Conservation (phyloP, 2,329 filamentous ascomycete species). For the Fusarium falciforme region DNA sequence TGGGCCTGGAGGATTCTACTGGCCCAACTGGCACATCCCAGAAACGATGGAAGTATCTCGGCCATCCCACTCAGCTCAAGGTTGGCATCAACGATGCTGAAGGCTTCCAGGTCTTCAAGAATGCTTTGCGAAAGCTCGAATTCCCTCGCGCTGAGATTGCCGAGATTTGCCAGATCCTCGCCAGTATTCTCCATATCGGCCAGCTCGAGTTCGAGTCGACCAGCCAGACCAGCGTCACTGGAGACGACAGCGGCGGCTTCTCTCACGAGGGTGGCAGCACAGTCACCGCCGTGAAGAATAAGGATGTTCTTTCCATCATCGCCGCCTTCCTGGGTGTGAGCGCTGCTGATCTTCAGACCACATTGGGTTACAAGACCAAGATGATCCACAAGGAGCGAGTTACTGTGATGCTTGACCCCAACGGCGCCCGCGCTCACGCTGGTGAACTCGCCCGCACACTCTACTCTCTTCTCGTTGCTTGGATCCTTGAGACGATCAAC, state of each 20-base stretch:
- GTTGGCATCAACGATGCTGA: slow-evolving; percentile 96
- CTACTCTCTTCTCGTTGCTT: slow-evolving; percentile 93
- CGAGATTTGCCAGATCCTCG: slow-evolving; percentile 94
- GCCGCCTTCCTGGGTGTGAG: slow-evolving; percentile 95
- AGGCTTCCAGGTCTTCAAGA: slow-evolving; percentile 98
- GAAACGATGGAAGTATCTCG: slow-evolving; percentile 95
- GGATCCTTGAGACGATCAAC: slow-evolving; percentile 93
- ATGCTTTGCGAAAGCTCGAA: slow-evolving; percentile 90
- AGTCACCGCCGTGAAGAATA: slow-evolving; percentile 91
- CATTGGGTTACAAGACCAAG: slow-evolving; percentile 95
- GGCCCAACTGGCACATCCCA: slow-evolving; percentile 63
- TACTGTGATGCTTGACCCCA: slow-evolving; percentile 97
- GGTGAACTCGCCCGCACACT: slow-evolving; percentile 93
- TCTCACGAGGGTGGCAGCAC: slow-evolving; percentile 93
- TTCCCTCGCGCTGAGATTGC: slow-evolving; percentile 94
- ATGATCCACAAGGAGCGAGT: slow-evolving; percentile 96
- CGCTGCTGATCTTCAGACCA: slow-evolving; percentile 83
- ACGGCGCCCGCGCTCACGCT: slow-evolving; percentile 88
- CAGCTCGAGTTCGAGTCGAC: slow-evolving; percentile 93
- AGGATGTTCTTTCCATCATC: slow-evolving; percentile 85
- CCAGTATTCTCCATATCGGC: slow-evolving; percentile 94
- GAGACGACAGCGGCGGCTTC: slow-evolving; percentile 94
- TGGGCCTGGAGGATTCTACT: slow-evolving; percentile 69
- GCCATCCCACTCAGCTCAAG: slow-evolving; percentile 95
- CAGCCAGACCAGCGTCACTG: slow-evolving; percentile 80